A percentile compares a stretch with the other conserved stretches of the same genome.
Conservation (phyloP, 495 filamentous ascomycete species). For the Xylaria nigripes region DNA sequence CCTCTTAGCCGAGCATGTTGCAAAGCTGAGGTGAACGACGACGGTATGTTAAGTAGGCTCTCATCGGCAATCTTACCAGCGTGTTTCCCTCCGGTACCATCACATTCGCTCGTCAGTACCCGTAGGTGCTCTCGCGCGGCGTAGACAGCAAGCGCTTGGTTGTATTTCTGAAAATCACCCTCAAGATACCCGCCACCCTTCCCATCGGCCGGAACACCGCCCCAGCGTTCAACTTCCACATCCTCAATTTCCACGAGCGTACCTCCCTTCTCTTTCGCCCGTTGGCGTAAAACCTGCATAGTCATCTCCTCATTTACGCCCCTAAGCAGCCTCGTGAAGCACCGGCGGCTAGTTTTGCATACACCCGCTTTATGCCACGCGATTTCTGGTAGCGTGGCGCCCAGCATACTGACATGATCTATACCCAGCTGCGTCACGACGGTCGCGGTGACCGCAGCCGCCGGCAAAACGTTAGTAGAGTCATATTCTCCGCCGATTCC, state of each 20-base stretch:
- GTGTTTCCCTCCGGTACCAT: not conserved
- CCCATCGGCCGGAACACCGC: slow-evolving; percentile 21
- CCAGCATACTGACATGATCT: slow-evolving; percentile 45
- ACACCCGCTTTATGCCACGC: slow-evolving; percentile 49
- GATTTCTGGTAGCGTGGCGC: slow-evolving; percentile 38
- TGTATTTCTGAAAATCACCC: slow-evolving; percentile 39
- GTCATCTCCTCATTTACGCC: slow-evolving; percentile 13
- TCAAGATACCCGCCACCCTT: slow-evolving; percentile 15
- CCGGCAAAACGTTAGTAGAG: slow-evolving; percentile 38
- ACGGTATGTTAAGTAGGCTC: slow-evolving; percentile 14
- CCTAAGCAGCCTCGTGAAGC: slow-evolving; percentile 28
- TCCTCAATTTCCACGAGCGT: slow-evolving; percentile 29
- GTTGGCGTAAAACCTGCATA: slow-evolving; percentile 30
- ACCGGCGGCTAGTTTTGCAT: slow-evolving; percentile 33
- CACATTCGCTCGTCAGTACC: slow-evolving; percentile 2
- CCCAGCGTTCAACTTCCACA: slow-evolving; percentile 30
- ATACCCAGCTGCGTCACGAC: slow-evolving; percentile 42
- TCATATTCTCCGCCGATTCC: slow-evolving; percentile 48
- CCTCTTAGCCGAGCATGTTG: slow-evolving; percentile 58
- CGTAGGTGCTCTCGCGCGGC: slow-evolving; percentile 35
- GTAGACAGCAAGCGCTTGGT: slow-evolving; percentile 36
- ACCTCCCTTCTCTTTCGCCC: slow-evolving; percentile 32
- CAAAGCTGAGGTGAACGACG: slow-evolving; percentile 54
- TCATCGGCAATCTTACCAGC: not conserved
- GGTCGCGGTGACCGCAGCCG: slow-evolving; percentile 25